Conservation (phyloP, 768 basidiomycete genomes). For the Termitomyces sp. region DNA sequence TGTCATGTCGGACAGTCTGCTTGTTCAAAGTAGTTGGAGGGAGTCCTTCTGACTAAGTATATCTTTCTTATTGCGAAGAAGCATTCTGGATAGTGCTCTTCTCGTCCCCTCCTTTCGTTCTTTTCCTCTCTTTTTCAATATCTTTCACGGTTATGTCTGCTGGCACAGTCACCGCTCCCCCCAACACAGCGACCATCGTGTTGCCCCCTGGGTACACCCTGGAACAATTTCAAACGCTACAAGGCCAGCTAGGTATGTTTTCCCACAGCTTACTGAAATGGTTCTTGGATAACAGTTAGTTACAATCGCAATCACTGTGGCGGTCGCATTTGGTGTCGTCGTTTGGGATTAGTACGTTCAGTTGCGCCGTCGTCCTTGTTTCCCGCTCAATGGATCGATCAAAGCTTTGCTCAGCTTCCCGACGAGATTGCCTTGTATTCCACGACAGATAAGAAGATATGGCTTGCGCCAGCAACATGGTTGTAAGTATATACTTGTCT, state of each 20-base stretch:
- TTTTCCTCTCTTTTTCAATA: background rate
- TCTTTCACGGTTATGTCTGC: constrained; percentile 6
- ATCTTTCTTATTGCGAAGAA: background rate
- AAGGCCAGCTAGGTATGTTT: constrained; percentile 14
- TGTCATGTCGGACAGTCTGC: background rate
- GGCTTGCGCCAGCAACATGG: constrained; percentile 26
- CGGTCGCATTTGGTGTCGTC: constrained; percentile 27
- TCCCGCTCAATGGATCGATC: background rate
- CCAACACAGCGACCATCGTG: constrained; percentile 14
- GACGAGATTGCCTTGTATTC: constrained; percentile 26
- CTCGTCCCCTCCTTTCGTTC: background rate
- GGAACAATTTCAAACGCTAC: constrained; percentile 15
- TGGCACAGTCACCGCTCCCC: constrained; percentile 1
- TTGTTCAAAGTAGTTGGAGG: too few relatives aligned
- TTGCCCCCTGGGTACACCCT: constrained; percentile 19
- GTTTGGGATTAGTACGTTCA: constrained; percentile 29
- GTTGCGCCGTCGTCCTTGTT: background rate
- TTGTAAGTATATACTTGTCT: constrained; percentile 19
- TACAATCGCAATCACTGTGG: constrained; percentile 22
- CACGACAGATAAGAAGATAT: constrained; percentile 17
- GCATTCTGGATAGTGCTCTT: background rate
- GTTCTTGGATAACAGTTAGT: constrained; percentile 5
- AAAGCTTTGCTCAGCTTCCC: constrained; percentile 24
- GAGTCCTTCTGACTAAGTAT: too few relatives aligned
- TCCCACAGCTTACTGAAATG: background rate